Evolutionary conservation across 495 filamentous ascomycete genomes (phyloP), one percentile per base, ranked within the genome.

Genomic region (Penicillium cinerascens): DNA sequence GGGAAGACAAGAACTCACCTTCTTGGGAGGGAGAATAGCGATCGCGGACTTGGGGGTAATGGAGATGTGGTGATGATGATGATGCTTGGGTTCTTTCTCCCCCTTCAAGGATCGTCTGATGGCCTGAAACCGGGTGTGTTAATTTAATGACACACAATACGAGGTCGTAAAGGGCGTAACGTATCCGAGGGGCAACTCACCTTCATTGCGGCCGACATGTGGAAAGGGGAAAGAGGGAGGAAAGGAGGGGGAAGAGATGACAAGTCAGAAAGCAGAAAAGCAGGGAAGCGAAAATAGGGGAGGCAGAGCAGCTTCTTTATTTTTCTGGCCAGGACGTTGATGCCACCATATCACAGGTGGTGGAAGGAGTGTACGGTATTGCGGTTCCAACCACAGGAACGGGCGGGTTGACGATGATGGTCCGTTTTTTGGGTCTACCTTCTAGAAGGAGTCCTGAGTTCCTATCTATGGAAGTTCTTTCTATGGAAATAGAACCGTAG

Each of bases 1-100:
- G 46, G 44, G 22, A 44, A 48, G 29, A 21, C 52, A 43, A 27
- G 29, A 47, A 65, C 69, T 67, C 60, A 98, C 93, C 84, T 96
- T 97, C 73, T 96, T 97, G 0, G 93, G 93, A 55, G 93, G 92
- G 26, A 92, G 81, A 66, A 98, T 98, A 9, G 93, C 91, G 52
- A 95, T 81, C n/a, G 92, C 89, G 38, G 90, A 86, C 66, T 98
- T 98, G 49, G 89, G 89, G 1, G 91, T 87, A 43, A 97, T 91
- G 40, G 89, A 91, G 61, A 92, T 84, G 60, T 92, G 85, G 42
- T 80, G 88, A 51, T 88, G 85, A 58, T 80, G 88, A 51, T 88
- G 85, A 58, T 85, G 81, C 69, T 81, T 86, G 54, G 75, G 71
- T 55, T 87, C 86, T 67, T 88, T 91, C 50, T 92, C 89, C 61